Base-by-base conservation (phyloP, 2,329 filamentous ascomycete genomes). In the Monilinia fructicola region DNA sequence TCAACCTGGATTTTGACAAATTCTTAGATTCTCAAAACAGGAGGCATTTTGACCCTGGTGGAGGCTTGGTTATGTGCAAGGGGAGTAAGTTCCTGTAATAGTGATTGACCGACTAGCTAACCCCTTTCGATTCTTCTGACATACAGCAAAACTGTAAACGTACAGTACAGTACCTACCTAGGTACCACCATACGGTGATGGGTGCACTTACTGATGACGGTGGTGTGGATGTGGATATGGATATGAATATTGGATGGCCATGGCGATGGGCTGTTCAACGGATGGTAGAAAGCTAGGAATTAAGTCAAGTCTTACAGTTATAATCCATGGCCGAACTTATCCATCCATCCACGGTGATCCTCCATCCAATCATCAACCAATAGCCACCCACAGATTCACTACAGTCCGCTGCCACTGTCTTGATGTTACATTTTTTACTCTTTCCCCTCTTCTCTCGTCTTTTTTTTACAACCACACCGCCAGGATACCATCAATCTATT, bases 91-190 rank as follows among this genome's bases (percentile, higher is more conserved):
- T 46, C n/a, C n/a, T n/a, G n/a, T n/a, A 59, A 38, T 38, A 60
- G 42, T 35, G 31, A 35, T 60, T 48, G 56, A 38, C 58, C 58
- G 58, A 61, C 58, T 61, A 26, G 58, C 58, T 61, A 50, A 44
- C 58, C 58, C 46, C 31, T 50, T 61, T 46, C 38, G 44, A 50
- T 61, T 35, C 16, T 52, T 50, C 58, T 44, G 58, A 38, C 44
- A 61, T 61, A 38, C 54, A 42, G 54, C 14, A 56, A 42, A 56
- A 26, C 44, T 50, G 28, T 46, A 35, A 35, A 35, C 31, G 31
- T 38, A n/a, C n/a, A n/a, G n/a, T n/a, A n/a, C n/a, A n/a, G n/a
- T n/a, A 61, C 50, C 44, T 50, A 50, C 44, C 44, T 38, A 26
- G 14, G 28, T 61, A 50, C 28, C 44, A 61, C 23, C 44, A 61